Base-by-base conservation (phyloP, 2,329 filamentous ascomycete species). In the Emergomyces pasteurianus region DNA sequence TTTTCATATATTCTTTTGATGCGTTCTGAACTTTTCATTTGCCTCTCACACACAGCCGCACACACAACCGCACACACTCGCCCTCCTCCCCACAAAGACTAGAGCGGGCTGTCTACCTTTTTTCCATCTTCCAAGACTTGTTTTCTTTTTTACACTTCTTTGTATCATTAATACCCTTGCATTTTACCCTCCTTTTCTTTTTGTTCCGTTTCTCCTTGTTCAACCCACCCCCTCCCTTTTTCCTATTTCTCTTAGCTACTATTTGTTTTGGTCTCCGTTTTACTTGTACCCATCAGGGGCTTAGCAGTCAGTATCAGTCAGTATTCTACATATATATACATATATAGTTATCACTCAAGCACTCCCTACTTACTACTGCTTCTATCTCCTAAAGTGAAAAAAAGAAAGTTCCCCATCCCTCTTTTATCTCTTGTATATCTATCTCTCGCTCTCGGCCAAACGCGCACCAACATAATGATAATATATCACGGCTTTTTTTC, bases 131-230 rank as follows among this genome's bases (percentile, higher is more conserved):
- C 12, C 2, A 21, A 34, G 9, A 28, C 28, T 52, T 26, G 2
- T 31, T 34, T 50, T 18, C 42, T 46, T 58, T 31, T n/a, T 14
- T 58, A 46, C 36, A 31, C 34, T 50, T 59, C 49, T 54, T 31
- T 59, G 58, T 59, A 59, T 43, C 58, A 59, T 53, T 58, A 59
- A 59, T 59, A 59, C 49, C 36, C 36, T 26, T 34, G 23, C 23
- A 21, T 58, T 50, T 50, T 12, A 16, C 23, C 9, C 14, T 34
- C 31, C 47, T 46, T 23, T 18, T 21, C 14, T 16, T 58, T 38
- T 34, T 7, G 3, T 7, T 31, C 7, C 31, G 31, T 31, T 31
- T 31, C 31, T 31, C 3, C 31, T 7, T 31, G 31, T 31, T 31
- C 7, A 31, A 31, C 31, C 21, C 38, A n/a, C n/a, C 49, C 28